Evolutionary conservation across 2,329 filamentous ascomycete genomes (phyloP).

Genomic region (Chaetomiaceae sp.): DNA sequence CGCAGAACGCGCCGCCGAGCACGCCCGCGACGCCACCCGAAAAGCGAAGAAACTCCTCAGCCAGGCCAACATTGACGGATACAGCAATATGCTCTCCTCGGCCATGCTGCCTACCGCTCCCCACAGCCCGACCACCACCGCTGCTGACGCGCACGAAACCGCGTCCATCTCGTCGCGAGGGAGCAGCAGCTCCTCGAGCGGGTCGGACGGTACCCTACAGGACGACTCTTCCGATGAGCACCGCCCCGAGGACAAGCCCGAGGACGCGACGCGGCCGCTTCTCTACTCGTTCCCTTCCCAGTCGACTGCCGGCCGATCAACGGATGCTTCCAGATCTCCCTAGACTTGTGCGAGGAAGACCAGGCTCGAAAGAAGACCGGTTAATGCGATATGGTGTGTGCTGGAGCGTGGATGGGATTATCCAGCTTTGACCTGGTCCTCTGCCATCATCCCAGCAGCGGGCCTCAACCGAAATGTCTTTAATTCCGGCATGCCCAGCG

Average conservation of each 20-base stretch:
- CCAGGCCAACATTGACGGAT: constrained; percentile 49
- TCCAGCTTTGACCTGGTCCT: background rate
- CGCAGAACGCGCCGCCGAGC: constrained; percentile 64
- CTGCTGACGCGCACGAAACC: constrained; percentile 22
- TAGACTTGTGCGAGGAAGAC: background rate
- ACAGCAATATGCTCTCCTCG: constrained; percentile 44
- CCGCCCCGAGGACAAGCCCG: constrained; percentile 8
- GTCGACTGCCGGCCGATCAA: constrained; percentile 18
- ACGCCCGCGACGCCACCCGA: constrained; percentile 44
- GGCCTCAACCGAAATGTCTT: background rate
- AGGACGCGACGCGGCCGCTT: constrained; percentile 7
- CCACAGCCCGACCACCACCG: constrained; percentile 32
- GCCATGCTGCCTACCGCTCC: constrained; percentile 37
- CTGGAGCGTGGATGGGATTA: background rate
- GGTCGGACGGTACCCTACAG: constrained; percentile 24
- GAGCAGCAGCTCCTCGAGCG: constrained; percentile 14
- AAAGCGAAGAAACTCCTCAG: constrained; percentile 44
- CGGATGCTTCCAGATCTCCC: constrained; percentile 8
- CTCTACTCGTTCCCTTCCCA: constrained; percentile 20
- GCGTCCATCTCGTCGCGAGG: constrained; percentile 18
- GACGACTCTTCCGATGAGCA: constrained; percentile 19
- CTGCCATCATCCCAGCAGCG: background rate
- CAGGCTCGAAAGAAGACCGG: too few relatives aligned
- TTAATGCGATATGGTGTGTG: too few relatives aligned
- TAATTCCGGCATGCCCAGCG: constrained; percentile 11